Base-by-base conservation (phyloP, 371 early-diverging fungal species). In the Mucor velutinosus region DNA sequence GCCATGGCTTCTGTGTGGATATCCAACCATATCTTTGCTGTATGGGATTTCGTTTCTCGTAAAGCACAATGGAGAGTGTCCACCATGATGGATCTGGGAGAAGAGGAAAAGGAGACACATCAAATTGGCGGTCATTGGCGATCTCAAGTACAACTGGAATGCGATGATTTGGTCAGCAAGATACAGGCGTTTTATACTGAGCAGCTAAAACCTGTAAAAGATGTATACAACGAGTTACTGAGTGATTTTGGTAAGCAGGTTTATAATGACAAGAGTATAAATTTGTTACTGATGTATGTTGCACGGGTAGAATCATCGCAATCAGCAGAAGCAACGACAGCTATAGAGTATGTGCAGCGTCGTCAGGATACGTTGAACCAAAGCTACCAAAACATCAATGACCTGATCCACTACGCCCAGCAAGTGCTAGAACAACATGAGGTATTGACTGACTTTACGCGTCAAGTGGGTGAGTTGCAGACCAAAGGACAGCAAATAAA, bases 31-130 rank as follows among this genome's bases (percentile, higher is more conserved):
- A 75, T 66, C 11, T 70, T 67, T 12, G 70, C 66, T 6, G 58
- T 74, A 4, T 82, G 80, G 78, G 75, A 75, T 1, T 74, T 80
- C 63, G 55, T 76, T 12, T 47, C 64, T 11, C 64, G 72, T 17
- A 73, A 72, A 29, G 76, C 74, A 7, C 80, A 80, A 21, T 82
- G 83, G 78, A 60, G 72, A 30, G 53, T 53, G 12, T 53, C 53
- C 2, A 51, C 25, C 62, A 67, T 19, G 11, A 32, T 45, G 15
- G 43, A 45, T 29, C 0, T 7, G 3, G 65, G 47, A 14, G 37
- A 45, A 7, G 65, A 58, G 3, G 30, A 57, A 15, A 25, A 33
- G 8, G 65, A 58, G 4, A 19, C 41, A 15, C 35, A 66, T 19
- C 1, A 1, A 14, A 21, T 1, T 10, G 53, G 14, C 5, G 0